These are phyloP conservation scores for Fusarium austroafricanum DNA, from an alignment of 2,329 filamentous ascomycete species.

Conservation along the genomic window DNA sequence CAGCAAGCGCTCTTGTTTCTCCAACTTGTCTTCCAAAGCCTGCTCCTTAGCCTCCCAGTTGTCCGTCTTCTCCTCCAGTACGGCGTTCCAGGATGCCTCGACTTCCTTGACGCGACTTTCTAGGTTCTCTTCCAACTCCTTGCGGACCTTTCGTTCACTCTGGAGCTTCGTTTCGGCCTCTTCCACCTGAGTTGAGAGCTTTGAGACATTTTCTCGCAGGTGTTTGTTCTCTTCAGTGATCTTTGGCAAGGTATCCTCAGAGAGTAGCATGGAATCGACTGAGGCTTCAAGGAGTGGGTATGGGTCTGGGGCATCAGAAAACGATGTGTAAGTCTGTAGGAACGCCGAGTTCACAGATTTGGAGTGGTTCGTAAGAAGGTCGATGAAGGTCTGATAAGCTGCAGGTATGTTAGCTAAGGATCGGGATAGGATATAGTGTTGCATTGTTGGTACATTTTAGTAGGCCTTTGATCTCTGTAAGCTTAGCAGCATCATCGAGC, in stretches of 20 bases:
- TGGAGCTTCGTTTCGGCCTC: conserved; percentile 85
- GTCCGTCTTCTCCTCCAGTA: conserved; percentile 91
- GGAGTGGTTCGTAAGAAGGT: conserved; percentile 93
- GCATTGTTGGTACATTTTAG: conserved; percentile 73
- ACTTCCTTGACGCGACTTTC: conserved; percentile 89
- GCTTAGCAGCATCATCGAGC: conserved; percentile 86
- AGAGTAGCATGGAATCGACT: conserved; percentile 90
- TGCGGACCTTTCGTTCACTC: conserved; percentile 77
- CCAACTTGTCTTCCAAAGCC: conserved; percentile 89
- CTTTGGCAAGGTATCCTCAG: conserved; percentile 92
- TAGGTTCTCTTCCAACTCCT: conserved; percentile 79
- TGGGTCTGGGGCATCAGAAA: conserved; percentile 96
- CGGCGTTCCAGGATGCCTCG: conserved; percentile 88
- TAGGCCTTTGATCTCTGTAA: conserved; percentile 88
- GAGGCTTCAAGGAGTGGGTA: conserved; percentile 97
- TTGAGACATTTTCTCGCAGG: conserved; percentile 81
- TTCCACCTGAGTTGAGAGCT: conserved; percentile 83
- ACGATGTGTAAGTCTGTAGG: conserved; percentile 88
- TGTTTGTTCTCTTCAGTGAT: conserved; percentile 89
- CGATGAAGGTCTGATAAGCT: conserved; percentile 98
- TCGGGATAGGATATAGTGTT: neutral
- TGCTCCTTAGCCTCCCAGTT: conserved; percentile 98
- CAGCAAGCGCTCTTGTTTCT: conserved; percentile 90
- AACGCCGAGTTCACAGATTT: conserved; percentile 95
- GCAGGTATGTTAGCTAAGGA: conserved; percentile 32